A percentile compares a stretch with the other conserved stretches of the same genome.
These are phyloP conservation scores for Penstemon newberryi DNA, from an alignment of 257 asterid species.

Conservation along the genomic window DNA sequence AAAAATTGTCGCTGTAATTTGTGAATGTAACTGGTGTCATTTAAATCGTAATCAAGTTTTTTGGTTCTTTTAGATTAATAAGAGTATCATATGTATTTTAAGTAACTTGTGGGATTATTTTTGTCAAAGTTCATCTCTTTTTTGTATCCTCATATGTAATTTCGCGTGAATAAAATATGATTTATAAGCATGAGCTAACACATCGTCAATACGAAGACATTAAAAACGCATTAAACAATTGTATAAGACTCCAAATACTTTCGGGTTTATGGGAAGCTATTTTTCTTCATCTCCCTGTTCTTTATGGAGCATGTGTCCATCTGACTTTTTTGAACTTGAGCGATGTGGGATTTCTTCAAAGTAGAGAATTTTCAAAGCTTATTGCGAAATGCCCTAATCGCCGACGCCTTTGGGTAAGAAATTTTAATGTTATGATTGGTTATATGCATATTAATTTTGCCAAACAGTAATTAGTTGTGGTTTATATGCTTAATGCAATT, in stretches of 20 bases:
- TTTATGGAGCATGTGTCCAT: constrained; percentile 66
- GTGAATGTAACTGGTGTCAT: no score
- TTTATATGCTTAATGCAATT: no score
- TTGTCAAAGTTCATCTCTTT: constrained; percentile 39
- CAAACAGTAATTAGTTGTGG: no score
- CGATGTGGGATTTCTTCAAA: constrained; percentile 44
- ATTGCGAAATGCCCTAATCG: constrained; percentile 64
- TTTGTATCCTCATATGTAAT: neutral
- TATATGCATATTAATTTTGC: neutral
- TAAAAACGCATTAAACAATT: constrained; percentile 52
- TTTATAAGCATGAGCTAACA: constrained; percentile 43
- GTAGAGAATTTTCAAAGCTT: constrained; percentile 57
- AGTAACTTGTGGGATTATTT: no score
- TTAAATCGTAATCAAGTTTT: no score
- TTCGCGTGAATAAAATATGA: no score
- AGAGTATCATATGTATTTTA: no score
- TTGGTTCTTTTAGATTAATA: no score
- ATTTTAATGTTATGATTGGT: neutral
- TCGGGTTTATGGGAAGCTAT: constrained; percentile 70
- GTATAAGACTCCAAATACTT: constrained; percentile 52
- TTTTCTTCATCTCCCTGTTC: constrained; percentile 44
- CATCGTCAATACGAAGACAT: constrained; percentile 48
- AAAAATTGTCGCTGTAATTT: constrained; percentile 53
- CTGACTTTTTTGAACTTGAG: constrained; percentile 73
- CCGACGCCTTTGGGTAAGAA: constrained; percentile 83